Evolutionary conservation across 495 filamentous ascomycete species (phyloP), one percentile per base, ranked within the genome.

Genomic region (Chaetomium tenue): DNA sequence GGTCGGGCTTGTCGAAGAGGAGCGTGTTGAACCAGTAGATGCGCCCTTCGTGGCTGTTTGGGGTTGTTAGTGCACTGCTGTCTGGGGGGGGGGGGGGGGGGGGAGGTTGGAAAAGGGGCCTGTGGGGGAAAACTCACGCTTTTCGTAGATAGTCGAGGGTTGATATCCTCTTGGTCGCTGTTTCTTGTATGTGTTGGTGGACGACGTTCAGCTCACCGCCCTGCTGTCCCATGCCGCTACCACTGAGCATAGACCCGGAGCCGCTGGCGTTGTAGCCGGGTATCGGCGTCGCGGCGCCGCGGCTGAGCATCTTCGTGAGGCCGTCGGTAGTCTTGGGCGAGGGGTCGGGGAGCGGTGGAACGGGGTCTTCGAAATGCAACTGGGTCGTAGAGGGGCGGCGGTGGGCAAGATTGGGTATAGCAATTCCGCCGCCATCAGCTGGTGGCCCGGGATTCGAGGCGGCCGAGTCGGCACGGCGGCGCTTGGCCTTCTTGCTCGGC

Each of bases 1-100:
- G 82, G 73, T 97, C 91, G 26, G 85, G 75, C 67, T 91, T 91
- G 64, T 90, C 88, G 75, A 96, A 97, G 74, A 94, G 87, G 51
- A 97, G 83, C 0, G 94, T 95, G 77, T 97, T 97, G 76, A 97
- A 97, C 92, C 93, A 98, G 79, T 96, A 97, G 25, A 96, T 87
- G 58, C 89, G 88, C 55, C 95, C 93, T 78, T 96, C 91, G 68
- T 97, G 90, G 25, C 92, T 96, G 70, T 42, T 42, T 3, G 53
- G 65, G 37, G 58, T 53, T n/a, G 59, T 76, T 50, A 74, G 72
- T 55, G 5, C 12, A 25, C 4, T n/a, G 33, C 9, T 37, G 9
- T 37, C 33, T 12, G 33, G 15, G 40, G 37, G 44, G 20, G 44
- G 66, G 26, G 50, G 63, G 53, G 66, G 6, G 42, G 4, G 59